Base-by-base conservation (phyloP, 495 filamentous ascomycete species). In the Penicillium daleae region DNA sequence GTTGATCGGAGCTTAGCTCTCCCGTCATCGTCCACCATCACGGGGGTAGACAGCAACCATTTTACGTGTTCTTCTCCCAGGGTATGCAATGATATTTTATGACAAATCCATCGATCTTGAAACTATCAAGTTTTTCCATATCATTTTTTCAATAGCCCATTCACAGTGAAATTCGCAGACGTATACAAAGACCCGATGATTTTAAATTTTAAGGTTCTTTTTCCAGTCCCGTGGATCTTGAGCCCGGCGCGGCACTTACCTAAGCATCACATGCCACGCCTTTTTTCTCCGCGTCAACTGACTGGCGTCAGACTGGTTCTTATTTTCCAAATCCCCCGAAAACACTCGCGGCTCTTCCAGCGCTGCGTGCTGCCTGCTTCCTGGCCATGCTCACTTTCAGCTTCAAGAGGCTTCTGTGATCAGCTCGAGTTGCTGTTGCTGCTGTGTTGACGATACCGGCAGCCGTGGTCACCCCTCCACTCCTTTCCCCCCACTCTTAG, bases 381-480 rank as follows among this genome's bases (percentile, higher is more conserved):
- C 62, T 33, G 57, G 29, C 26, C 57, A 60, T 60, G 57, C 26
- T 33, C 40, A 37, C 17, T 33, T n/a, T 63, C 26, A 58, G n/a
- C 56, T 48, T 22, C 21, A 19, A 40, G 24, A n/a, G 19, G 21
- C 59, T 49, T 60, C 35, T 29, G 46, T 59, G 31, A 21, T 54
- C 59, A 26, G 40, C 35, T 24, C 26, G 19, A 27, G 40, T 59
- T 13, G 54, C 27, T 31, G 50, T 53, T 24, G 46, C 58, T 46
- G 46, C 27, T 21, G 26, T 17, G 29, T 27, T 58, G 56, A 24
- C 42, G 54, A 58, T 6, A 27, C 22, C 56, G 22, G 31, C 57
- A 9, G 32, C 32, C 31, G 15, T 31, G n/a, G 37, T 46, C 4
- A 26, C 44, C 26, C 42, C 52, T 24, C 21, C 53, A 46, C 33